phyloP scores from a whole-genome alignment of 345 rosid species.

The Populus alba region DNA sequence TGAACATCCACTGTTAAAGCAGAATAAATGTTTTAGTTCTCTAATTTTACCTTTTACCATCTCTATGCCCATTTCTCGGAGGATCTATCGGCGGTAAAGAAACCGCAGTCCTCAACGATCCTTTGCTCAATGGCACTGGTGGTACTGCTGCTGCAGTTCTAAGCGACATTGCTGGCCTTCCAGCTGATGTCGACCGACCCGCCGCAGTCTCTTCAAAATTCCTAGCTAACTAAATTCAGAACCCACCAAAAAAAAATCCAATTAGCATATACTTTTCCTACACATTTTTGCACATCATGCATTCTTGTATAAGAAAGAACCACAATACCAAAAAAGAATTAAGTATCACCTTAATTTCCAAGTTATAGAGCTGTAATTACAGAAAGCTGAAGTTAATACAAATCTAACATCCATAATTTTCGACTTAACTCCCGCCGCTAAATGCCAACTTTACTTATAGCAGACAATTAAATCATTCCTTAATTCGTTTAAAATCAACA shows the following conservation, averaged over 20 bases:
- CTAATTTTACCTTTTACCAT: conserved; percentile 49
- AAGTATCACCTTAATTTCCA: not conserved
- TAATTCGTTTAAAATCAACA: not conserved
- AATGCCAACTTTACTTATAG: not conserved
- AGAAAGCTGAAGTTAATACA: not conserved
- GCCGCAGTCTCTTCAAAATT: conserved; percentile 45
- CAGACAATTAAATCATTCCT: not conserved
- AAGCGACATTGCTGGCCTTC: conserved; percentile 50
- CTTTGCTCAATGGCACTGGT: conserved; percentile 56
- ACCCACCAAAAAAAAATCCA: not conserved
- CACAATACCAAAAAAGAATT: not conserved
- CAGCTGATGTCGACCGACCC: conserved; percentile 54
- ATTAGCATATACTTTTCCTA: conserved; percentile 9
- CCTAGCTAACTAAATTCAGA: conserved; percentile 43
- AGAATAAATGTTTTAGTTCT: not conserved
- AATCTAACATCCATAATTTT: not conserved
- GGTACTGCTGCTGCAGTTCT: conserved; percentile 44
- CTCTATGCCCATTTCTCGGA: conserved; percentile 52
- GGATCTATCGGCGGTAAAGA: conserved; percentile 62
- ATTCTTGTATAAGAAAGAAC: not conserved
- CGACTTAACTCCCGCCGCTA: not conserved
- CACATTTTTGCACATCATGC: not conserved
- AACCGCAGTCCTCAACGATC: conserved; percentile 54
- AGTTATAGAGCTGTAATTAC: not conserved
- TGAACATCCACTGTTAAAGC: not conserved